Conservation (phyloP, 2,329 filamentous ascomycete genomes). For the Coniochaeta prunicola region DNA sequence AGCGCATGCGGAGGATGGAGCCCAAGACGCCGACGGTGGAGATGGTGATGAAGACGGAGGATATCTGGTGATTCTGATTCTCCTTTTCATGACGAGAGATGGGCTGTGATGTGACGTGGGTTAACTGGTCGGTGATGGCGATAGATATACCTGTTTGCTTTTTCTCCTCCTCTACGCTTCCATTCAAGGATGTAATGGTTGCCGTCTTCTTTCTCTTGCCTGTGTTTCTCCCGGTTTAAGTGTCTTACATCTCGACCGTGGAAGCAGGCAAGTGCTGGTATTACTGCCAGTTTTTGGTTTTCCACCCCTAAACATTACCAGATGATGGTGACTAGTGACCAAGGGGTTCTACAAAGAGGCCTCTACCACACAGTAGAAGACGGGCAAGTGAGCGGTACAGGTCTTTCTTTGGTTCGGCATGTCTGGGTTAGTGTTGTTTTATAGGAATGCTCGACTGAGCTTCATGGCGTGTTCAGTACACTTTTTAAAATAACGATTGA, state of each 20-base stretch:
- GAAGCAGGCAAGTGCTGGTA: no score
- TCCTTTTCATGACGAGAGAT: background rate
- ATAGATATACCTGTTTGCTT: slow-evolving; percentile 5
- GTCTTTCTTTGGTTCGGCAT: no score
- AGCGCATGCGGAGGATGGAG: slow-evolving; percentile 57
- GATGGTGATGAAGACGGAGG: slow-evolving; percentile 55
- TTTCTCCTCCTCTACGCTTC: background rate
- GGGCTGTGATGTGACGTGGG: background rate
- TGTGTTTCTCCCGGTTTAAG: no score
- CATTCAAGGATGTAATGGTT: background rate
- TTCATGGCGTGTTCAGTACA: background rate
- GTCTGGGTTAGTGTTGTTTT: background rate
- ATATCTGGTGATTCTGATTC: slow-evolving; percentile 50
- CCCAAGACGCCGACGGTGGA: slow-evolving; percentile 56
- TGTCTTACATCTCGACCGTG: no score
- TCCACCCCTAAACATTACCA: no score
- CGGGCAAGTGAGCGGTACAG: no score
- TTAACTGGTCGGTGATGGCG: background rate
- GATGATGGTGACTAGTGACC: no score
- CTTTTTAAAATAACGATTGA: background rate
- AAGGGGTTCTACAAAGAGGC: no score
- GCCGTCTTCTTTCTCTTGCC: background rate
- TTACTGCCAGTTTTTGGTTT: no score
- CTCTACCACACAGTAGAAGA: no score
- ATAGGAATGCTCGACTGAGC: background rate